These are phyloP conservation scores for Lentinus brumalis DNA, from an alignment of 768 basidiomycete species.

Conservation along the genomic window DNA sequence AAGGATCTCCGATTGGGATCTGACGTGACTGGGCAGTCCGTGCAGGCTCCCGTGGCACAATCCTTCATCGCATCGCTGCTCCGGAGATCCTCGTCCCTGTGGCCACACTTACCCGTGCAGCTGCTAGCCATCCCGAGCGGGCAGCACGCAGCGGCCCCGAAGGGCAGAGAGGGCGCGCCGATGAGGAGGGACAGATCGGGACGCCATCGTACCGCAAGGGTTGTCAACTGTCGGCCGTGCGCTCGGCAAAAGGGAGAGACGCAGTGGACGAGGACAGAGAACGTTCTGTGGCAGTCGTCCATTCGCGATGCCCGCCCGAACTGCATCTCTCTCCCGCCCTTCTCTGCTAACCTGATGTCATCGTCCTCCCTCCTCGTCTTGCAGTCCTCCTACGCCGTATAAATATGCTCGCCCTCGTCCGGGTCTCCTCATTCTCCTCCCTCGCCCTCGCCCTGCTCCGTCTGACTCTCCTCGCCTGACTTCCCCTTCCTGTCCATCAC, in stretches of 20 bases:
- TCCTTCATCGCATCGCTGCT: neutral
- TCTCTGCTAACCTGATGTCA: neutral
- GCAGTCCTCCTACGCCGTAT: too few relatives aligned
- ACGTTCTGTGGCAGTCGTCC: neutral
- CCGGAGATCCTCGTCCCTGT: neutral
- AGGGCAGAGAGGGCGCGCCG: too few relatives aligned
- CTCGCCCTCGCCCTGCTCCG: too few relatives aligned
- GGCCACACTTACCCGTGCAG: too few relatives aligned
- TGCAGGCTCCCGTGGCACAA: neutral
- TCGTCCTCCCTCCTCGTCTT: neutral
- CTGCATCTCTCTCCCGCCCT: neutral
- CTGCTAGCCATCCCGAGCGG: too few relatives aligned
- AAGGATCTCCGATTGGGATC: neutral
- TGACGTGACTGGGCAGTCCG: neutral
- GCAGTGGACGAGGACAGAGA: neutral
- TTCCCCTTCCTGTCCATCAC: neutral
- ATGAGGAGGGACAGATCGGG: too few relatives aligned
- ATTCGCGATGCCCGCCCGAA: neutral
- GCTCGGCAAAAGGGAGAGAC: too few relatives aligned
- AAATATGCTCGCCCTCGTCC: too few relatives aligned
- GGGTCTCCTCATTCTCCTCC: too few relatives aligned
- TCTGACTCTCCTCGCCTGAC: neutral
- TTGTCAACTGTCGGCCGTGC: constrained; percentile 1
- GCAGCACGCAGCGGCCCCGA: too few relatives aligned
- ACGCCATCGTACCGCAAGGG: neutral